Percentiles rank a stretch among this genome's conserved stretches.
Conservation (phyloP, 2,329 filamentous ascomycete genomes). For the Botrytis cinerea region DNA sequence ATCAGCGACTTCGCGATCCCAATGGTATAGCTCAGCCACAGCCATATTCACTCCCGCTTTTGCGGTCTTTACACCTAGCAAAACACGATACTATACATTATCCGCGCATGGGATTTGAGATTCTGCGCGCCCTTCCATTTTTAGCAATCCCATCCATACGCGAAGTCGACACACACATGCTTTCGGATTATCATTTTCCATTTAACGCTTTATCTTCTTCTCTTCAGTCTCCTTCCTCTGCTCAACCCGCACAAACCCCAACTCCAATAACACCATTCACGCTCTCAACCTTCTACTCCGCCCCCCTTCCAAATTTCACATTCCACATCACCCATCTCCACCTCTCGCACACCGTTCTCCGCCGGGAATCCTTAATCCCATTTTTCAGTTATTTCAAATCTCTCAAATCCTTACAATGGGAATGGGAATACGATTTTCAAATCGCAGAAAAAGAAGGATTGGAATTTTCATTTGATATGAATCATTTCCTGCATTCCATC, state of each 20-base stretch:
- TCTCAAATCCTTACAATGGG: slow-evolving; percentile 9
- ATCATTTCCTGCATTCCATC: not conserved
- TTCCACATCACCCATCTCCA: slow-evolving; percentile 15
- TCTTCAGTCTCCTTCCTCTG: not conserved
- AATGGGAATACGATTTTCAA: not conserved
- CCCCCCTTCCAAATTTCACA: slow-evolving; percentile 5
- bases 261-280: not conserved
- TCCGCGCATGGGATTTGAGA: slow-evolving; percentile 21
- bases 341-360: slow-evolving; percentile 12
- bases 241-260: not conserved
- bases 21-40: not conserved
- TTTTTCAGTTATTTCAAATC: slow-evolving; percentile 11
- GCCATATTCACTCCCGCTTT: not conserved
- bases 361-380: not conserved
- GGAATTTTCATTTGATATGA: not conserved
- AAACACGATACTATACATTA: slow-evolving; percentile 15
- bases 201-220: not conserved
- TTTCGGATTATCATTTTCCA: slow-evolving; percentile 20
- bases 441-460: slow-evolving; percentile 3
- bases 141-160: slow-evolving; percentile 13
- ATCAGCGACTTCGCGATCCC: not conserved
- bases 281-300: slow-evolving; percentile 5
- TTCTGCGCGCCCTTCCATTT: slow-evolving; percentile 16
- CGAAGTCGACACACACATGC: slow-evolving; percentile 14
- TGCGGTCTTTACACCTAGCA: not conserved